phyloP scores from a whole-genome alignment of 2,329 filamentous ascomycete species.

The Venturia asperata region DNA sequence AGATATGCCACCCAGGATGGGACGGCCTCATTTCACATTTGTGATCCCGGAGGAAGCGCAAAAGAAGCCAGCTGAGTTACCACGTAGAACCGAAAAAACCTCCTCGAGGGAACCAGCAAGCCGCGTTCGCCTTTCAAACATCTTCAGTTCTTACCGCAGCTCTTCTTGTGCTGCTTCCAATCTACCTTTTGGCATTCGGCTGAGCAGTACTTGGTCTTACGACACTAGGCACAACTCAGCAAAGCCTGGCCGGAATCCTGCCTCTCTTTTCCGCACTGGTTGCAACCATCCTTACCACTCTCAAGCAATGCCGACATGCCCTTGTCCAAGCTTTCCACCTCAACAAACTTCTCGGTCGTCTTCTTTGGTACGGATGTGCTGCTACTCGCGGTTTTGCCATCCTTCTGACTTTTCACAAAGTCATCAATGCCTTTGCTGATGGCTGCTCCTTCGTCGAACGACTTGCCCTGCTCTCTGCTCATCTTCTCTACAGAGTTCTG shows the following conservation, averaged over 20 bases:
- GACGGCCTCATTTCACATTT: too few relatives aligned
- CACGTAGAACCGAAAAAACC: not conserved
- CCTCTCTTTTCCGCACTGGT: slow-evolving; percentile 22
- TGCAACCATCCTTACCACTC: not conserved
- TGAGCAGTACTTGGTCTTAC: slow-evolving; percentile 45
- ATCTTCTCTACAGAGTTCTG: not conserved
- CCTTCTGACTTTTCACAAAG: not conserved
- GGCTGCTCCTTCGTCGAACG: not conserved
- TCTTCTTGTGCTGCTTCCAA: slow-evolving; percentile 43
- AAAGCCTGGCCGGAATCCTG: slow-evolving; percentile 28
- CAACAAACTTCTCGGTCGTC: not conserved
- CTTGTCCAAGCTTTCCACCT: not conserved
- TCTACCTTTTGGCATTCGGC: slow-evolving; percentile 47
- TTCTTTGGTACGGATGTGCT: slow-evolving; percentile 16
- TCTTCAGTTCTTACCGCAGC: slow-evolving; percentile 23
- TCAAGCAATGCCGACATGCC: not conserved
- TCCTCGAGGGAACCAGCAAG: not conserved
- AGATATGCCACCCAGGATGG: too few relatives aligned
- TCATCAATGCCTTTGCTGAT: not conserved
- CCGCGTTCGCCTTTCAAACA: not conserved
- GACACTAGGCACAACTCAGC: slow-evolving; percentile 42
- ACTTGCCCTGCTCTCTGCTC: not conserved
- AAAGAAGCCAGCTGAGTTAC: not conserved
- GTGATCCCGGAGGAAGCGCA: too few relatives aligned
- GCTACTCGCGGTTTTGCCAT: slow-evolving; percentile 13